Percentiles rank a stretch among this genome's conserved stretches.
Evolutionary conservation across 352 stramenopile species (phyloP).

Genomic region (Halophytophthora polymorphica): DNA sequence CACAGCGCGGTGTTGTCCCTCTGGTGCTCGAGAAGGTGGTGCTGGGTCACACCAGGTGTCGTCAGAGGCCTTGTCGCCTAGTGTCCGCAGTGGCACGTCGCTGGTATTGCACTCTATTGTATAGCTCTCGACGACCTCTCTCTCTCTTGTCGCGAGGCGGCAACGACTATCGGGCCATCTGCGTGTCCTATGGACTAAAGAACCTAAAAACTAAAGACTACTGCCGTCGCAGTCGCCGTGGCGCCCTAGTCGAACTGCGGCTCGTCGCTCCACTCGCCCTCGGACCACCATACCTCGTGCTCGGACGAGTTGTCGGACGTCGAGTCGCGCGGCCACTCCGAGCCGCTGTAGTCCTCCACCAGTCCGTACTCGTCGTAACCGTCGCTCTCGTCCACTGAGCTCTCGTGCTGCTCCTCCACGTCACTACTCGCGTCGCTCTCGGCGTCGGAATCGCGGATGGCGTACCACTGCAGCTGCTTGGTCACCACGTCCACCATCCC

Average conservation of each 20-base stretch:
- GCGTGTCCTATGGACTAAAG: too few species aligned
- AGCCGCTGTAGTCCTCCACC: slow-evolving; percentile 23
- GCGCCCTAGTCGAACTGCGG: slow-evolving; percentile 16
- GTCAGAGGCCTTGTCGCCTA: too few species aligned
- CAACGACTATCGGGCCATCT: too few species aligned
- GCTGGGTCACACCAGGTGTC: too few species aligned
- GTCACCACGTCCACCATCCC: slow-evolving; percentile 19
- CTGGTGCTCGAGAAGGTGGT: too few species aligned
- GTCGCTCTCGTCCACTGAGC: slow-evolving; percentile 24
- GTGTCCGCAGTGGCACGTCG: too few species aligned
- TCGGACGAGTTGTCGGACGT: slow-evolving; percentile 22
- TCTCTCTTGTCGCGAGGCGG: too few species aligned
- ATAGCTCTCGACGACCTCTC: too few species aligned
- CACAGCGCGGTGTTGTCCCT: too few species aligned
- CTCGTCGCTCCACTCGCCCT: slow-evolving; percentile 27
- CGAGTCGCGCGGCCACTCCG: slow-evolving; percentile 17
- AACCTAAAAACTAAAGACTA: too few species aligned
- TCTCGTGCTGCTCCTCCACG: slow-evolving; percentile 4
- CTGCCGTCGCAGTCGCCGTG: too few species aligned
- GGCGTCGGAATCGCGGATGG: slow-evolving; percentile 31
- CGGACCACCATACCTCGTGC: slow-evolving; percentile 25
- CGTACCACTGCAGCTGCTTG: slow-evolving; percentile 28
- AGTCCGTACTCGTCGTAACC: slow-evolving; percentile 33
- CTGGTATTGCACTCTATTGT: too few species aligned
- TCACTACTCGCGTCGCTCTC: slow-evolving; percentile 16